phyloP scores from a whole-genome alignment of 208 protist species.

The Histomonas meleagridis region DNA sequence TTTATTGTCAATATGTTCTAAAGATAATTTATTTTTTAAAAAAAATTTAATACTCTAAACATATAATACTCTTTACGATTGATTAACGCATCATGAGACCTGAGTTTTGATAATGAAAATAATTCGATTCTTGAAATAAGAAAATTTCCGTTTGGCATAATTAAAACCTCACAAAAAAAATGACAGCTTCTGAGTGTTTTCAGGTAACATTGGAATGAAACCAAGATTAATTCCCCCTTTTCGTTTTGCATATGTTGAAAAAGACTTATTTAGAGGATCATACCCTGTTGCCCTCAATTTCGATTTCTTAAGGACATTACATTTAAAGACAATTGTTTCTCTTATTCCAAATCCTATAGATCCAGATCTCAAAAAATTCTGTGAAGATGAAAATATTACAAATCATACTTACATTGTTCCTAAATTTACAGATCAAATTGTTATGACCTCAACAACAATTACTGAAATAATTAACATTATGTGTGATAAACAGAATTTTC shows the following conservation, averaged over 20 bases:
- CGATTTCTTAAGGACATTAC: slow-evolving; percentile 1
- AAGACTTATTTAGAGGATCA: slow-evolving; percentile 2
- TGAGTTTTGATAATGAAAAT: no score
- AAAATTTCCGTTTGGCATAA: no score
- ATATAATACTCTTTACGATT: no score
- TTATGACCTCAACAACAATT: background rate
- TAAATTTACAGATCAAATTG: background rate
- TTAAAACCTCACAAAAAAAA: no score
- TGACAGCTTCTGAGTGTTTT: no score
- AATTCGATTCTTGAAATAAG: no score
- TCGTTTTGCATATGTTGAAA: slow-evolving; percentile 13
- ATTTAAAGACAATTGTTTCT: slow-evolving; percentile 37
- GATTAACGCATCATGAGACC: no score
- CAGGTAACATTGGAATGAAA: no score
- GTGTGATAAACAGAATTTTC: slow-evolving; percentile 27
- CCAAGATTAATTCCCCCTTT: slow-evolving; percentile 34
- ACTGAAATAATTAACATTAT: slow-evolving; percentile 26
- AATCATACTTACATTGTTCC: slow-evolving; percentile 6
- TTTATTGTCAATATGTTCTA: no score
- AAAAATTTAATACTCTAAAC: no score
- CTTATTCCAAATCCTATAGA: slow-evolving; percentile 14
- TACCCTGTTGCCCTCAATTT: slow-evolving; percentile 32
- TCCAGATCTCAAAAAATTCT: background rate
- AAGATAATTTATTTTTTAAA: no score
- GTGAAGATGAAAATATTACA: background rate